These are phyloP conservation scores for Colletotrichum sp. DNA, from an alignment of 2,329 filamentous ascomycete genomes.

Conservation along the genomic window DNA sequence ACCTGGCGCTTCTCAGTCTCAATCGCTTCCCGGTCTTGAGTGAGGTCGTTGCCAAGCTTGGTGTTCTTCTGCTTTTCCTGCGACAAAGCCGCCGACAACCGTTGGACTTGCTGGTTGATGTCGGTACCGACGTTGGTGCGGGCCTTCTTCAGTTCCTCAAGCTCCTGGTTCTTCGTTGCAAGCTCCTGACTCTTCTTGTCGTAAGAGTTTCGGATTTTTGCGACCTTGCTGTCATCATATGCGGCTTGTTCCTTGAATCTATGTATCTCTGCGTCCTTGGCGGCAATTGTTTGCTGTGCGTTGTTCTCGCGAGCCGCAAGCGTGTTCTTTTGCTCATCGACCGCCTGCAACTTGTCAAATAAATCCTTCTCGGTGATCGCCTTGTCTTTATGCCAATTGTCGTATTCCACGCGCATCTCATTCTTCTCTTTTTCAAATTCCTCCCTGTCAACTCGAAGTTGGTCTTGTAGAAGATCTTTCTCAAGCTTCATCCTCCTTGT, in stretches of 20 bases:
- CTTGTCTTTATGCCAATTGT: background rate
- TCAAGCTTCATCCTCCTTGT: background rate
- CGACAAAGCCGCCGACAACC: background rate
- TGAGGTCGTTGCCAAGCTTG: background rate
- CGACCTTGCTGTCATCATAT: background rate
- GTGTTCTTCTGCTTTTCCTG: background rate
- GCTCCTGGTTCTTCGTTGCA: background rate
- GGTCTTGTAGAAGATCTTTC: background rate
- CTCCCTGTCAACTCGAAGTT: background rate
- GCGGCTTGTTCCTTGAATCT: background rate
- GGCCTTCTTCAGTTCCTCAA: background rate
- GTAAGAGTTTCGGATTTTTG: background rate
- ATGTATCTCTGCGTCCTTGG: background rate
- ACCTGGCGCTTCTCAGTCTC: background rate
- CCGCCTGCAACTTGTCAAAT: background rate
- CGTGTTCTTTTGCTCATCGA: background rate
- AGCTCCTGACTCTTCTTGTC: background rate
- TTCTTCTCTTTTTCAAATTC: background rate
- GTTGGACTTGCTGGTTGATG: background rate
- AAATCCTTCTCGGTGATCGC: background rate
- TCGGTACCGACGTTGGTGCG: background rate
- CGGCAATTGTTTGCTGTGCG: background rate
- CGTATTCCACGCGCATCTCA: background rate
- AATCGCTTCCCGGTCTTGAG: background rate
- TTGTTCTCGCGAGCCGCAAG: background rate